Conservation (phyloP, 495 filamentous ascomycete genomes). For the Penicillium longicatenatum region DNA sequence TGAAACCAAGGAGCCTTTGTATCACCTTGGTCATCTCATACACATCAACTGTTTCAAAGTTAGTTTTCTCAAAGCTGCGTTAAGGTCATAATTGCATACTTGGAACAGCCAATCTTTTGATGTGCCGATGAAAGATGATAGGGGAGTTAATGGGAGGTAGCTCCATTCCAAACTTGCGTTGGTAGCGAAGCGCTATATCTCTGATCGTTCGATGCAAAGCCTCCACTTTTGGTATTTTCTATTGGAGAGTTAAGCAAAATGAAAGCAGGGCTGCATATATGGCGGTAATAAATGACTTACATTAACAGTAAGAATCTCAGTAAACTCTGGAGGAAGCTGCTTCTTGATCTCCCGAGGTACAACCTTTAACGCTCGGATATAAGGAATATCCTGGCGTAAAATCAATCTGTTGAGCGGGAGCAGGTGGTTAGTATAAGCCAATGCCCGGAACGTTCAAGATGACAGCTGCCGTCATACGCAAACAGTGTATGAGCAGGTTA, state of each 20-base stretch:
- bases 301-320: conserved; percentile 56
- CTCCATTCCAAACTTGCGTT: conserved; percentile 64
- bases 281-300: conserved; percentile 31
- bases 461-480: not conserved
- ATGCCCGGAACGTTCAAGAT: not conserved
- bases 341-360: conserved; percentile 70
- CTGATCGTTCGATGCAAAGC: conserved; percentile 64
- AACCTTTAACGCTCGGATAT: conserved; percentile 39
- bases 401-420: conserved; percentile 28
- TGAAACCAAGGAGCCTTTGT: conserved; percentile 53
- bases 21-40: conserved; percentile 64
- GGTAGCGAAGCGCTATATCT: conserved; percentile 62
- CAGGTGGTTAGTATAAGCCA: not conserved
- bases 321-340: conserved; percentile 61
- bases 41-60: conserved; percentile 60
- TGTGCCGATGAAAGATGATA: conserved; percentile 65
- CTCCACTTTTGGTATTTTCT: conserved; percentile 49
- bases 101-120: conserved; percentile 76
- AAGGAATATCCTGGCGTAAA: conserved; percentile 49
- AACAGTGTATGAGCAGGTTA: not conserved
- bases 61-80: conserved; percentile 10
- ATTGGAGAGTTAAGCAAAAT: conserved; percentile 1
- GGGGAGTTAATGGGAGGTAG: conserved; percentile 74
- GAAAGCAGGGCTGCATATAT: not conserved
- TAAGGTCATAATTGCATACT: conserved; percentile 47